Percentiles rank a stretch among this genome's conserved stretches.
Evolutionary conservation across 495 filamentous ascomycete species (phyloP).

Genomic region (Neurospora sp.): DNA sequence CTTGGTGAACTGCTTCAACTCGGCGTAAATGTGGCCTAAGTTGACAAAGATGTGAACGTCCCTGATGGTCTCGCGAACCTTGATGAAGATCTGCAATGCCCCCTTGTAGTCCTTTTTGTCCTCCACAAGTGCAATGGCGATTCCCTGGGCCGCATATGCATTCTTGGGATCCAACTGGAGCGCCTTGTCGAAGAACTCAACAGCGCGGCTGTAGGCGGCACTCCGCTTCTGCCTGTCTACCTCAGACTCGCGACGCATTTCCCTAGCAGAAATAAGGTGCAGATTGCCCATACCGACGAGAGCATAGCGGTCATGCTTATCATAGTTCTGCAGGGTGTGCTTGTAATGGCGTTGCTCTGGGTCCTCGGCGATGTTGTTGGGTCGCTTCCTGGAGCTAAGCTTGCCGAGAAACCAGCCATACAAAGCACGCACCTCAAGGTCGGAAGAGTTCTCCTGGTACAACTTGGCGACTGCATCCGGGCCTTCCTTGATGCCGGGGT

Average conservation of each 20-base stretch:
- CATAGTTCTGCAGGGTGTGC: slow-evolving; percentile 83
- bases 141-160: slow-evolving; percentile 90
- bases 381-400: slow-evolving; percentile 64
- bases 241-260: slow-evolving; percentile 88
- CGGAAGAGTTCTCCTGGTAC: slow-evolving; percentile 64
- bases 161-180: slow-evolving; percentile 86
- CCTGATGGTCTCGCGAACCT: slow-evolving; percentile 78
- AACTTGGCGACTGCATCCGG: slow-evolving; percentile 74
- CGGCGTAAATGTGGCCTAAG: slow-evolving; percentile 82
- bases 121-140: slow-evolving; percentile 87
- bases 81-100: slow-evolving; percentile 77
- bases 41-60: slow-evolving; percentile 84
- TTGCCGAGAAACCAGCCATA: slow-evolving; percentile 90
- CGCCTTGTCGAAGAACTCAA: slow-evolving; percentile 98
- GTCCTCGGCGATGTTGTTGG: slow-evolving; percentile 75
- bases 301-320: slow-evolving; percentile 95
- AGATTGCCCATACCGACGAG: slow-evolving; percentile 95
- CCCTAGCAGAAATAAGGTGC: slow-evolving; percentile 72
- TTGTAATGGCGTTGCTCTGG: slow-evolving; percentile 90
- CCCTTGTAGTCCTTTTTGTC: slow-evolving; percentile 77
- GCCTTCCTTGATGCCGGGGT: slow-evolving; percentile 65
- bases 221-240: slow-evolving; percentile 81
- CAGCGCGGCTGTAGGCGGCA: slow-evolving; percentile 76
- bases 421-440: slow-evolving; percentile 82
- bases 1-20: slow-evolving; percentile 76